Evolutionary conservation across 2,329 filamentous ascomycete genomes (phyloP), one percentile per base, ranked within the genome.

Genomic region (Diaporthe longicolla): DNA sequence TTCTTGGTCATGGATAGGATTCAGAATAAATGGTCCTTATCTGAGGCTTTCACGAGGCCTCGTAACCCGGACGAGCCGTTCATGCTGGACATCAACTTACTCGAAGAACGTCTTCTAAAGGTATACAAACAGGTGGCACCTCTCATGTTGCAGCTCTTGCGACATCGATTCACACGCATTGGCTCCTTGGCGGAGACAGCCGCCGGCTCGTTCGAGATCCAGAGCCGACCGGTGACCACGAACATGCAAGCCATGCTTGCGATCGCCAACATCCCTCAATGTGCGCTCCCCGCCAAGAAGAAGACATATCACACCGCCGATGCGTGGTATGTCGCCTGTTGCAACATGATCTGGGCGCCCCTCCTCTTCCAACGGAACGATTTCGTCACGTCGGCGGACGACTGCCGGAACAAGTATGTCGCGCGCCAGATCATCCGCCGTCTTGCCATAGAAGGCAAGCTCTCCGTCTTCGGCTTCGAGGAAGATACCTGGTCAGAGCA

Each of bases 401-500:
- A 87, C 71, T 83, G 81, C 58, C 79, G 82, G 6, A 83, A 83
- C 40, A 86, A 87, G 73, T 85, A 85, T 68, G 80, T 85, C 1
- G 82, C 59, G 15, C 83, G 84, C 5, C 81, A 83, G 37, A 76
- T 87, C 1, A 85, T 86, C 75, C 83, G 82, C 3, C 81, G 77
- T 52, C 73, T 84, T 4, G 81, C 80, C 3, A 76, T 75, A 69
- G 37, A 79, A 72, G 79, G 79, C 1, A 73, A 73, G 7, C 75
- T 80, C 0, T 81, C 79, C 4, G 35, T 11, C 15, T 57, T 57
- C 29, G 54, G 54, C 15, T 57, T 57, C 8, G 54, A 32, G 26
- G 15, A 57, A 11, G 54, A 57, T 7, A 35, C 15, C 29, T 57
- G 54, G 54, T 57, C 54, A 19, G 26, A 32, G 17, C 26, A 32